Base-by-base conservation (phyloP, 805 yeast genomes). In the Monosporozyma siamensis region DNA sequence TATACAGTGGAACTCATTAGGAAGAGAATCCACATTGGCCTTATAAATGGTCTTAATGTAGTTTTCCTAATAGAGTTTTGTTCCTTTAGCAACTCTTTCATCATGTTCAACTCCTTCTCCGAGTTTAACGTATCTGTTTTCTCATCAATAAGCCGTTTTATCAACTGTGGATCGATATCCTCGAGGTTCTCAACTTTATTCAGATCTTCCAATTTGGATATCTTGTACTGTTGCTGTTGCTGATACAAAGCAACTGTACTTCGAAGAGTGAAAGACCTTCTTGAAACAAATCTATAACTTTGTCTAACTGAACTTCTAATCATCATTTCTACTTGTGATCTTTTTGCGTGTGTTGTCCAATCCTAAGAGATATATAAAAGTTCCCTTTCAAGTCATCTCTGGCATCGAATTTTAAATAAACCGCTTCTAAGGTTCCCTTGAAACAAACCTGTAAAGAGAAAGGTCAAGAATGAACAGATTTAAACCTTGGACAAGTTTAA, bases 1-100 rank as follows among this genome's bases (percentile, higher is more conserved):
- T 59, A 61, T 4, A 56, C 54, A 14, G 58, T 45, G 1, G 64
- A 59, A 40, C 63, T 52, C 61, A 60, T 51, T 18, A 61, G 34
- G 10, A 61, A 37, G 23, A 61, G 10, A 5, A 58, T 49, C 63
- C 64, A 58, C 9, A 50, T 43, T 4, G 65, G 59, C 40, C 64
- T 53, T 1, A 46, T 48, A 32, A 56, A 61, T 39, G 47, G 48
- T 39, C 49, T 51, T 15, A 58, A 34, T 15, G 57, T 47, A 2
- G 32, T 23, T 6, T 38, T 39, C 18, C 45, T 48, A 2, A 41
- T 34, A n/a, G 27, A 37, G 34, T 48, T 43, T 32, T 55, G 56
- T 34, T 54, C 55, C 18, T 45, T 38, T 15, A 47, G 48, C 6
- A 59, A 40, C 25, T 45, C 38, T 36, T 55, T 57, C 38, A 61